Evolutionary conservation across 2,329 filamentous ascomycete species (phyloP), one percentile per base, ranked within the genome.

Genomic region (Didymella lethalis): DNA sequence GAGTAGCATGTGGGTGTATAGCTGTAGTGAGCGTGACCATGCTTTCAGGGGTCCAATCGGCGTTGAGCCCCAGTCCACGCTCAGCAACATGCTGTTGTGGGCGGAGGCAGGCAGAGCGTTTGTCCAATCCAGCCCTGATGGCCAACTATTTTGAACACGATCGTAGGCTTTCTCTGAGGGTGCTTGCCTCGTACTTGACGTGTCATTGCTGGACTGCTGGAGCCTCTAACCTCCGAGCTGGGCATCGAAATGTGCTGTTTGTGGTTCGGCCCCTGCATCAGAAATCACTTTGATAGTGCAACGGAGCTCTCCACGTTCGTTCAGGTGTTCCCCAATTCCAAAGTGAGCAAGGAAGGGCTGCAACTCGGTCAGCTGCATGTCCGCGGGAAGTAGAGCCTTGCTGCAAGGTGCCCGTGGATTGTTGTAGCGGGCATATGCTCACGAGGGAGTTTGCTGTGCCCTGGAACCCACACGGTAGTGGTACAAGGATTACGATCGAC

Each of bases 261-360:
- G 41, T 16, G 32, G 23, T 4, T 23, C 26, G 44, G 20, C 18
- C 8, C 20, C 31, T 14, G 28, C 47, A 11, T 55, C 36, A 16
- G n/a, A n/a, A 20, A 51, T n/a, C 28, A 52, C 32, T 2, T 59
- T 34, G 26, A 59, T 55, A 8, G 25, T 44, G 41, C 47, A 55
- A 2, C 16, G 10, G 26, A 32, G 32, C 18, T 45, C 29, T 29
- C 48, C 50, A 29, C 52, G 18, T 14, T 32, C n/a, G 18, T 57
- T 23, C 16, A 7, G 12, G 28, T 48, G 49, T 29, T 48, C 46
- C 18, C n/a, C 49, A 31, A 56, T 50, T 2, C 46, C 46, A n/a
- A 50, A 29, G 2, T 29, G 31, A 7, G 43, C 46, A 8, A 45
- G 50, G 8, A 53, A 36, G 7, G 20, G 4, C 3, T 45, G 40